Evolutionary conservation across 1,284 basidiomycete species (phyloP).

Genomic region (Schizophyllum amplum): DNA sequence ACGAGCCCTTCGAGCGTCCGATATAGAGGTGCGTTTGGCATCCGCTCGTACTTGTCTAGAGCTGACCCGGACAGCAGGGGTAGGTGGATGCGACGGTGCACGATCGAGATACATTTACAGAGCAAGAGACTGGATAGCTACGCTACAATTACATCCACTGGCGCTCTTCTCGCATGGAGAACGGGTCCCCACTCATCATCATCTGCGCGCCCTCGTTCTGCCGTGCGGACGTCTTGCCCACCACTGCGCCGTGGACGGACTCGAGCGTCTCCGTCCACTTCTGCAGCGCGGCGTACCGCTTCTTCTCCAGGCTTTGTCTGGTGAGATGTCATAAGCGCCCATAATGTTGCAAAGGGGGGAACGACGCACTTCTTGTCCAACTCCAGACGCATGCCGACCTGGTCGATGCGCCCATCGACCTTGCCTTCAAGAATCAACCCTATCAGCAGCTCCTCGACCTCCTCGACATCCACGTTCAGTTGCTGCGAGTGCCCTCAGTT

Average conservation of each 20-base stretch:
- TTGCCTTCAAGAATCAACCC: constrained; percentile 92
- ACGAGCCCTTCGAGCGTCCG: constrained; percentile 52
- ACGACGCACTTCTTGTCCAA: constrained; percentile 75
- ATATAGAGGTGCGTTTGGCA: constrained; percentile 23
- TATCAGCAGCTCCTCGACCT: constrained; percentile 91
- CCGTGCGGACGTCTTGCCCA: constrained; percentile 53
- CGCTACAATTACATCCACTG: constrained; percentile 19
- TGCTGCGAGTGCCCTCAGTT: constrained; percentile 46
- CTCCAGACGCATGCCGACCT: constrained; percentile 88
- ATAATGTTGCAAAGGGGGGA: constrained; percentile 1
- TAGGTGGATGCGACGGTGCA: background rate
- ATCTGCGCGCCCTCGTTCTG: background rate
- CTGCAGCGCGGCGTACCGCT: constrained; percentile 74
- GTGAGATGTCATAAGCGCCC: constrained; percentile 8
- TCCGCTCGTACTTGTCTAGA: background rate
- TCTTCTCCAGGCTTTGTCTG: constrained; percentile 78
- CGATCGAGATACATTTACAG: constrained; percentile 5
- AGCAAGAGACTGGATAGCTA: constrained; percentile 1
- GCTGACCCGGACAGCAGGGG: background rate
- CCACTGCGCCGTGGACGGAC: constrained; percentile 60
- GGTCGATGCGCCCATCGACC: constrained; percentile 93
- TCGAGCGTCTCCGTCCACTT: constrained; percentile 78
- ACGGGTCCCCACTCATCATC: background rate
- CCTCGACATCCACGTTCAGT: constrained; percentile 80
- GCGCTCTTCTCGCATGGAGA: constrained; percentile 22